Percentiles rank a stretch among this genome's conserved stretches.
Conservation (phyloP, 2,329 filamentous ascomycete genomes). For the Aureobasidium sp. region DNA sequence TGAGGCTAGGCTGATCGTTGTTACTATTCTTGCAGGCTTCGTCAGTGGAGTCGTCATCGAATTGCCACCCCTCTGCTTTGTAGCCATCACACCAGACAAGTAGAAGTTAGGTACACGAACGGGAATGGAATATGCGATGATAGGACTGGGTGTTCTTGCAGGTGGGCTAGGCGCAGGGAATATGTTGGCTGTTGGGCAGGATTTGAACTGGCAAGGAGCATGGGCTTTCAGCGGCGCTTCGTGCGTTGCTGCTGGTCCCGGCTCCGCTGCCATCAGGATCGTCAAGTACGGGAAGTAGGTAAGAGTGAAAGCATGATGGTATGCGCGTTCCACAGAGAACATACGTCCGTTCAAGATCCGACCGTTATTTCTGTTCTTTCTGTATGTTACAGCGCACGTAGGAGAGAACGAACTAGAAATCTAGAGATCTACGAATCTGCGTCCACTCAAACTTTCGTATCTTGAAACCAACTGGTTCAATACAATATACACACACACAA, state of each 20-base stretch:
- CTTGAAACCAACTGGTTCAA: no score
- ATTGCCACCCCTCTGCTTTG: conserved; percentile 32
- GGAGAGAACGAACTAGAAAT: no score
- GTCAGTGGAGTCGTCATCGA: conserved; percentile 36
- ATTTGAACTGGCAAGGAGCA: conserved; percentile 24
- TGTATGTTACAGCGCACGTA: no score
- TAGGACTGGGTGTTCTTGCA: conserved; percentile 25
- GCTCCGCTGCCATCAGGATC: background rate
- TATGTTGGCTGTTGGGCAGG: conserved; percentile 19
- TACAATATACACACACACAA: no score
- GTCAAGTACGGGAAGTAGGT: background rate
- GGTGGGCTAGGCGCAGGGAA: conserved; percentile 28
- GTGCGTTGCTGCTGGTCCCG: conserved; percentile 12
- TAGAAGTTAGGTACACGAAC: conserved; percentile 35
- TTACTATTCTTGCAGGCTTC: conserved; percentile 32
- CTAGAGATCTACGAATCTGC: no score
- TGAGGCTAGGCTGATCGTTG: conserved; percentile 26
- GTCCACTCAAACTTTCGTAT: no score
- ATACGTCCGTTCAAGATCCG: no score
- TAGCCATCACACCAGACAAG: conserved; percentile 31
- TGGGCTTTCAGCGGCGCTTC: conserved; percentile 27
- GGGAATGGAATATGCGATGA: conserved; percentile 29
- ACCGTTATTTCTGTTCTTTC: no score
- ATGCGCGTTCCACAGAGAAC: no score
- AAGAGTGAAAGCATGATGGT: background rate